Conservation (phyloP, 2,329 filamentous ascomycete species). For the Colletotrichum cereale region DNA sequence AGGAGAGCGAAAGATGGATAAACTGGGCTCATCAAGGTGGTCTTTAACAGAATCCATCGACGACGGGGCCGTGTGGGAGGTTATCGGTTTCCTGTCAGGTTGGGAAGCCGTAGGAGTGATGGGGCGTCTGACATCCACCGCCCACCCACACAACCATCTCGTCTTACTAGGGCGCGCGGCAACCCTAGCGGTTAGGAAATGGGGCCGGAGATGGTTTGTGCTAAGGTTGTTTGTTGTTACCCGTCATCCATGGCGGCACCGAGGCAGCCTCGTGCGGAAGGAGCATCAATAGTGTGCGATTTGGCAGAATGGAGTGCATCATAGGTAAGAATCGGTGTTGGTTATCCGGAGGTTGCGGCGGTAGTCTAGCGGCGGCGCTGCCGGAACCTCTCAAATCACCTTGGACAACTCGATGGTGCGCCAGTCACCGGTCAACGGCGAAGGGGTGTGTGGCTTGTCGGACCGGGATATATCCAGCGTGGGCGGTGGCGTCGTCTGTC, state of each 20-base stretch:
- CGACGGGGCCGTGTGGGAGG: not conserved
- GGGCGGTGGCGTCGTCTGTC: conserved; percentile 1
- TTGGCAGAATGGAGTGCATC: conserved; percentile 16
- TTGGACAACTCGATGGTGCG: not conserved
- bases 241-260: not conserved
- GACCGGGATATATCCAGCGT: not conserved
- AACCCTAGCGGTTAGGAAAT: conserved; percentile 22
- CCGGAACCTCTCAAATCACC: conserved; percentile 11
- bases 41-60: conserved; percentile 18
- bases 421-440: conserved; percentile 21
- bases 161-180: not conserved
- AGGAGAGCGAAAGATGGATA: not conserved
- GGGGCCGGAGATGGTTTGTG: conserved; percentile 19
- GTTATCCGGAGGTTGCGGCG: not conserved
- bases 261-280: conserved; percentile 1
- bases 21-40: not conserved
- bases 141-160: conserved; percentile 44
- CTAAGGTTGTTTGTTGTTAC: conserved; percentile 12
- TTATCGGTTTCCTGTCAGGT: not conserved
- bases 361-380: not conserved
- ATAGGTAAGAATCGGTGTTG: conserved; percentile 10
- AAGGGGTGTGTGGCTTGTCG: not conserved
- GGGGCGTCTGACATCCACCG: conserved; percentile 14
- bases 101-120: conserved; percentile 5
- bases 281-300: not conserved